These are phyloP conservation scores for Kockiozyma suomiensis DNA, from an alignment of 805 yeast genomes.

Conservation along the genomic window DNA sequence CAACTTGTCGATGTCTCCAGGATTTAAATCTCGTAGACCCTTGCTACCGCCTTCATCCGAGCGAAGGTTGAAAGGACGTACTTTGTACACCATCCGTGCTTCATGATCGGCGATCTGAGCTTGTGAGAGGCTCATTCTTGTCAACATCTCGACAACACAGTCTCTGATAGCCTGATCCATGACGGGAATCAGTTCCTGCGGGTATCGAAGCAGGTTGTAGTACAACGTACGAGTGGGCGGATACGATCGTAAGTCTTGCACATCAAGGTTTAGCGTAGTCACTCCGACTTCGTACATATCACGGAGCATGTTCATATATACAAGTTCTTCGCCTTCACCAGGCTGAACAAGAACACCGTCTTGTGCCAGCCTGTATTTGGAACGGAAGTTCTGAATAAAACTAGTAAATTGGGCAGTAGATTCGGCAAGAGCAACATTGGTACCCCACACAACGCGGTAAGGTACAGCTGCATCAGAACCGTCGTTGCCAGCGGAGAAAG, in stretches of 20 bases:
- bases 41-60: conserved; percentile 51
- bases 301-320: conserved; percentile 71
- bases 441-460: conserved; percentile 88
- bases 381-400: conserved; percentile 81
- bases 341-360: conserved; percentile 45
- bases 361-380: conserved; percentile 67
- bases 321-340: conserved; percentile 68
- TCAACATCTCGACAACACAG: conserved; percentile 73
- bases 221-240: conserved; percentile 77
- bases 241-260: conserved; percentile 73
- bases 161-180: conserved; percentile 97
- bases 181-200: conserved; percentile 95
- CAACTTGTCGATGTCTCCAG: conserved; percentile 90
- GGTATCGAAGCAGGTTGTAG: conserved; percentile 85
- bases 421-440: conserved; percentile 90
- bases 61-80: conserved; percentile 79
- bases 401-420: conserved; percentile 77
- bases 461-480: conserved; percentile 39
- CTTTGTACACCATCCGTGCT: conserved; percentile 59
- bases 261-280: conserved; percentile 82
- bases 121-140: conserved; percentile 46
- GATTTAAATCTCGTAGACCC: conserved; percentile 92
- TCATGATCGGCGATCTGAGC: conserved; percentile 33
- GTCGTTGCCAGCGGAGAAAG: conserved; percentile 26
- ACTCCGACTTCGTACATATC: conserved; percentile 77